A percentile compares a stretch with the other conserved stretches of the same genome.
phyloP scores from a whole-genome alignment of 352 stramenopile species.

The Phytophthora idaei region DNA sequence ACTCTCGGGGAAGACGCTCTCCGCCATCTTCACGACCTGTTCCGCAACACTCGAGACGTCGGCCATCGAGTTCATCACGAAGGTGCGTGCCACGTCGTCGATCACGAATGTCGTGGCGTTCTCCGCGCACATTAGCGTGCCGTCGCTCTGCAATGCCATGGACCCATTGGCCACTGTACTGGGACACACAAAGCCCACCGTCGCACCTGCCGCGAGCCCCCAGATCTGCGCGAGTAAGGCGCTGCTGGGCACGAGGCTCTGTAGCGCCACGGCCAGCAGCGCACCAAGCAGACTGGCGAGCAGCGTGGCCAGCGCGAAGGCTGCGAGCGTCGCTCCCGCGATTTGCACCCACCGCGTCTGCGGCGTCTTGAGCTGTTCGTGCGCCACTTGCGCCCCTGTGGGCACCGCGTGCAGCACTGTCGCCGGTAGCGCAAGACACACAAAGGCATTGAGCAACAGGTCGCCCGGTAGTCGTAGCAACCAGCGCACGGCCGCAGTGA shows the following conservation, averaged over 20 bases:
- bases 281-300: constrained; percentile 54
- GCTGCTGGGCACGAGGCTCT: constrained; percentile 39
- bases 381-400: constrained; percentile 12
- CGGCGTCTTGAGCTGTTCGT: constrained; percentile 11
- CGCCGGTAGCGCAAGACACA: constrained; percentile 18
- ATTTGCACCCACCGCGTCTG: constrained; percentile 23
- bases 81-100: constrained; percentile 50
- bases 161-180: constrained; percentile 24
- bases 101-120: constrained; percentile 59
- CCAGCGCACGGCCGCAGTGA: constrained; percentile 39
- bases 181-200: constrained; percentile 30
- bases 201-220: constrained; percentile 19
- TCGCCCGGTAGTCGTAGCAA: constrained; percentile 36
- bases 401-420: constrained; percentile 21
- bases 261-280: constrained; percentile 46
- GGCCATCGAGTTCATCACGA: constrained; percentile 26
- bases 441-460: constrained; percentile 23
- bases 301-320: constrained; percentile 47
- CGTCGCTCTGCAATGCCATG: constrained; percentile 46
- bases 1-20: constrained; percentile 42
- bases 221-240: constrained; percentile 27
- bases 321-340: constrained; percentile 19
- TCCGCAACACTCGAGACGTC: constrained; percentile 28
- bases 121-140: constrained; percentile 35
- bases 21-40: constrained; percentile 33